Conservation (phyloP, 2,329 filamentous ascomycete genomes). For the Escovopsis weberi region DNA sequence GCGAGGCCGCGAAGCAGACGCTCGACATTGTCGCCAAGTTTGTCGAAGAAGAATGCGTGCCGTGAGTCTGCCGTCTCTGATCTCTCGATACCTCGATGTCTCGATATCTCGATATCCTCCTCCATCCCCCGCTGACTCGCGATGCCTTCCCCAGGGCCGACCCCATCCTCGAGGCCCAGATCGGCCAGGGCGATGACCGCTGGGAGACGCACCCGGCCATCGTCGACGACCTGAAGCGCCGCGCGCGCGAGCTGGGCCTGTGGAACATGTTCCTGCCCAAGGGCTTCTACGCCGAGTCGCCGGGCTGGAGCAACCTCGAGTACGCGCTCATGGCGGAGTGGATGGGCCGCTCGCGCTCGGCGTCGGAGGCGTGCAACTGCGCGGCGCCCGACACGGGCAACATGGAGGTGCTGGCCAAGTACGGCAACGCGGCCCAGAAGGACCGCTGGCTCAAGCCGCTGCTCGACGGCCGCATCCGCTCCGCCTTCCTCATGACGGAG, state of each 20-base stretch:
- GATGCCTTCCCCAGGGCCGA: conserved; percentile 44
- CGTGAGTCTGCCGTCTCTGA: conserved; percentile 29
- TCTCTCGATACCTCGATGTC: too few species aligned
- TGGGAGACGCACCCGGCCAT: conserved; percentile 70
- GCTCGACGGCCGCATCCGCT: conserved; percentile 72
- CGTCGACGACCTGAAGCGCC: conserved; percentile 77
- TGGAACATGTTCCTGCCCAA: conserved; percentile 99
- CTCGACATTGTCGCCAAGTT: conserved; percentile 87
- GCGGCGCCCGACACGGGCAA: conserved; percentile 86
- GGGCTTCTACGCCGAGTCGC: conserved; percentile 89
- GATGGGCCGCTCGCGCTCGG: conserved; percentile 71
- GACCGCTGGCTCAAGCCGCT: conserved; percentile 67
- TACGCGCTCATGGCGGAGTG: conserved; percentile 97
- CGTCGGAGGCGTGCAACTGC: conserved; percentile 81
- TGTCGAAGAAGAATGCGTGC: conserved; percentile 89
- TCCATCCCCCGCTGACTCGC: conserved; percentile 3
- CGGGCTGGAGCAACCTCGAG: conserved; percentile 88
- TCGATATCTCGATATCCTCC: not conserved
- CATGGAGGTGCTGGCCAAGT: conserved; percentile 90
- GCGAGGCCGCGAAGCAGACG: conserved; percentile 70
- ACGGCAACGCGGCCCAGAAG: conserved; percentile 77
- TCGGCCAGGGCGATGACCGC: conserved; percentile 60
- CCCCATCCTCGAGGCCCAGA: conserved; percentile 62
- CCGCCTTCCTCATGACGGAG: conserved; percentile 90
- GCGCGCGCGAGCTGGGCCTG: conserved; percentile 68